Base-by-base conservation (phyloP, 257 asterid species). In the Salvia splendens region DNA sequence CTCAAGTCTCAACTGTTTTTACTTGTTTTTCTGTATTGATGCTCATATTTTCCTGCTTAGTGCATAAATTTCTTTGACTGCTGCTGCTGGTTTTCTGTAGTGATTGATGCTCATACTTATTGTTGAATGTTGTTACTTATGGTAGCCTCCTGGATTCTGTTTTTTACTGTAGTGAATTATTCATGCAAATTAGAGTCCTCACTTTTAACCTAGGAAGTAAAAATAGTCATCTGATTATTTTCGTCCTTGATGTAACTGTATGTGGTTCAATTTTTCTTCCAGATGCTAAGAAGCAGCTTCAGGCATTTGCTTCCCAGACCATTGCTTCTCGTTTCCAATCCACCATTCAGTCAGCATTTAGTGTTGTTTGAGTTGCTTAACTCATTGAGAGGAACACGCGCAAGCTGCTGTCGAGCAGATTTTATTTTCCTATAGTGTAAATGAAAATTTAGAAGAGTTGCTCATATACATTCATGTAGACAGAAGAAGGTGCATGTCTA, bases 261-360 rank as follows among this genome's bases (percentile, higher is more conserved):
- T 6, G 16, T 15, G 46, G 41, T 10, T 48, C 0, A 12, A 3
- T 12, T 43, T 38, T 71, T 65, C 16, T 63, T 48, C 57, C 99
- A 91, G 99, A 91, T 84, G 97, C 97, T 70, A 93, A 85, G 91
- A 86, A 90, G 86, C 97, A 93, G 95, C 86, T 93, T 71, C 97
- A 93, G 78, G 87, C 89, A 68, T 94, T 94, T 72, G 97, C 99
- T 15, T 68, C 96, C 33, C 95, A 91, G 86, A 89, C 96, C 53
- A 71, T 93, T 32, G 91, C 99, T 70, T 84, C 95, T 75, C 92
- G 95, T 40, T 74, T 93, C 77, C 72, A 90, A 35, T 89, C 97
- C 12, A 86, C 96, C 15, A 74, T 93, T 73, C 97, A 91, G 65
- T 82, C 99, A 0, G 99, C 96, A 43, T 93, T 93, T 59, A 93